These are phyloP conservation scores for Trypethelium eluteriae DNA, from an alignment of 495 filamentous ascomycete genomes.

Conservation along the genomic window DNA sequence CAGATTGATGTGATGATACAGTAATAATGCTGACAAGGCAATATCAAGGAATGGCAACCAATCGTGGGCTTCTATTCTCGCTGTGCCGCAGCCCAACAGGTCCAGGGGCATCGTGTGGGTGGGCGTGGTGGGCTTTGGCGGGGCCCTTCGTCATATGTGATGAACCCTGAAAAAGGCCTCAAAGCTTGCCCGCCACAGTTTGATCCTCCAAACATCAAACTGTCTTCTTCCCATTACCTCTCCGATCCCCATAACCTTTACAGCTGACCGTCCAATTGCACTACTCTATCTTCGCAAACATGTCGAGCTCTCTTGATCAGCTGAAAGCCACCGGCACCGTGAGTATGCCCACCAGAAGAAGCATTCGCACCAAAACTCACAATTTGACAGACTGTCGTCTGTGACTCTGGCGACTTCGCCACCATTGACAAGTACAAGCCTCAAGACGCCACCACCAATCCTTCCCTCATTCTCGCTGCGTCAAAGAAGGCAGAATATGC, in stretches of 20 bases:
- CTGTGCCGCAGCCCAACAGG: no score
- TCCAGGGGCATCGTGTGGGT: no score
- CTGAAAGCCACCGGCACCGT: constrained; percentile 94
- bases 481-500: constrained; percentile 98
- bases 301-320: constrained; percentile 87
- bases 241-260: background rate
- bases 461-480: constrained; percentile 92
- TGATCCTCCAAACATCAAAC: background rate
- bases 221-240: background rate
- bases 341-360: constrained; percentile 42
- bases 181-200: background rate
- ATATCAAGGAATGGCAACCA: background rate
- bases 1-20: background rate
- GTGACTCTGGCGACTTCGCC: constrained; percentile 80
- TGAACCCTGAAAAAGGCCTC: constrained; percentile 1
- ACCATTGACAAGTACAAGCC: constrained; percentile 99
- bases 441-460: constrained; percentile 99
- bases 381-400: constrained; percentile 68
- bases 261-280: background rate
- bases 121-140: background rate
- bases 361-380: constrained; percentile 8
- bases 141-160: background rate
- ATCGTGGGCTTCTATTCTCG: background rate
- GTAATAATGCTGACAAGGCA: constrained; percentile 4
- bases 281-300: constrained; percentile 33